Evolutionary conservation across 1,284 basidiomycete species (phyloP).

Genomic region (Pholiota adiposa): DNA sequence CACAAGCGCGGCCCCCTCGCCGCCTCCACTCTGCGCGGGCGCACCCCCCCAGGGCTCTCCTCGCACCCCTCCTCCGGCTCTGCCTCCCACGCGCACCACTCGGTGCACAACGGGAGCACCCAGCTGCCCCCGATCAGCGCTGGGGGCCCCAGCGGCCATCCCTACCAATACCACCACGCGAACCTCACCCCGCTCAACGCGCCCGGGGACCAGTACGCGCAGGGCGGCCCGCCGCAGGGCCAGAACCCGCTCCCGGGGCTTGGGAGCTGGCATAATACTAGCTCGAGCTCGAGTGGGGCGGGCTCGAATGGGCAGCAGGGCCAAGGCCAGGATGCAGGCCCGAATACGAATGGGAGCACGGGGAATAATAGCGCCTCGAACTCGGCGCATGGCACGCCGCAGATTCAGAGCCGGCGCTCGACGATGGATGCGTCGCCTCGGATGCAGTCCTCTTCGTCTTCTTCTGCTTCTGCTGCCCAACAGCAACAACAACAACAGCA

Average conservation of each 20-base stretch:
- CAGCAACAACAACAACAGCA: too few relatives aligned
- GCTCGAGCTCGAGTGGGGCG: slow-evolving; percentile 3
- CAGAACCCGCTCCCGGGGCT: slow-evolving; percentile 23
- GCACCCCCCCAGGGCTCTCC: slow-evolving; percentile 32
- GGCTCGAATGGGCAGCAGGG: too few relatives aligned
- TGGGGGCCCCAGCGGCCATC: not conserved
- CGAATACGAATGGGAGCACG: not conserved
- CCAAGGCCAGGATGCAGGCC: too few relatives aligned
- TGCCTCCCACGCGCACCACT: slow-evolving; percentile 6
- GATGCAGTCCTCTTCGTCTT: not conserved
- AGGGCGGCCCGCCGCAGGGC: slow-evolving; percentile 7
- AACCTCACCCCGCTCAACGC: slow-evolving; percentile 26
- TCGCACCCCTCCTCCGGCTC: slow-evolving; percentile 4
- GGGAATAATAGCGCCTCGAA: slow-evolving; percentile 4
- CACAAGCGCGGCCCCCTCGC: slow-evolving; percentile 76
- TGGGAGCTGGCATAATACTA: slow-evolving; percentile 26
- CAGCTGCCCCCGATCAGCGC: slow-evolving; percentile 28
- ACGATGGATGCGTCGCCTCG: slow-evolving; percentile 6
- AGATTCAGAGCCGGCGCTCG: slow-evolving; percentile 2
- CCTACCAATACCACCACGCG: slow-evolving; percentile 29
- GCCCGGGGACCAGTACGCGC: slow-evolving; percentile 8
- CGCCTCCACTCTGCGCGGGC: slow-evolving; percentile 35
- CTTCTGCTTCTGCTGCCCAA: not conserved
- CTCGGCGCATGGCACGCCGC: slow-evolving; percentile 13
- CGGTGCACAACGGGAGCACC: slow-evolving; percentile 4